phyloP scores from a whole-genome alignment of 495 filamentous ascomycete genomes.

The Xylaria castorea region DNA sequence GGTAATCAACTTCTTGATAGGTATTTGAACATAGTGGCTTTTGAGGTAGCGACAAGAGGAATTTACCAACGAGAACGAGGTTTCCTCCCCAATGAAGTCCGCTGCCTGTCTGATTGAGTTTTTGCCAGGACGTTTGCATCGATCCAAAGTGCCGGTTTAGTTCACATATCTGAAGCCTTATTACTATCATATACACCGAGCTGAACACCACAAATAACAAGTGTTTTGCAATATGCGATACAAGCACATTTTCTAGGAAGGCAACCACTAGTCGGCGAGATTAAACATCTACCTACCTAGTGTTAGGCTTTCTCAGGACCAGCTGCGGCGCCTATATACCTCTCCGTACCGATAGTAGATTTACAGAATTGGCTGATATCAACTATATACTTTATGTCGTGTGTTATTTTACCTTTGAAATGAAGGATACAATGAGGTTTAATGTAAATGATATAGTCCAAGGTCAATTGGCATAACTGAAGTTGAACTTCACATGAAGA shows the following conservation, averaged over 20 bases:
- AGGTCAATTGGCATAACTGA: not conserved
- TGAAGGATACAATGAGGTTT: not conserved
- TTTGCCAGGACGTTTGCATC: not conserved
- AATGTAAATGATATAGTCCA: not conserved
- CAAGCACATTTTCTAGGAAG: not conserved
- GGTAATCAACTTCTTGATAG: not conserved
- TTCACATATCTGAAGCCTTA: not conserved
- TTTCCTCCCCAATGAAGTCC: not conserved
- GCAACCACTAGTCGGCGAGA: not conserved
- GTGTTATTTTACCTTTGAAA: not conserved
- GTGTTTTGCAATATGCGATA: not conserved
- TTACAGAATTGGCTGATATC: not conserved
- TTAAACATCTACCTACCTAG: not conserved
- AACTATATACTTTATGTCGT: not conserved
- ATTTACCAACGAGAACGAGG: not conserved
- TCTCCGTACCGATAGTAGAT: not conserved
- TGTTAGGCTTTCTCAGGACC: not conserved
- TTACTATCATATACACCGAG: not conserved
- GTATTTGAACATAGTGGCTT: not conserved
- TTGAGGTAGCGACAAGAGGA: not conserved
- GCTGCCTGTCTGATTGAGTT: not conserved
- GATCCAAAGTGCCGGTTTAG: not conserved
- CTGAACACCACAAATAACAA: not conserved
- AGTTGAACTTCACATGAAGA: not conserved
- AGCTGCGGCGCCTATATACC: not conserved